Base-by-base conservation (phyloP, 305 asterid species). In the Solanum aculeatissimum region DNA sequence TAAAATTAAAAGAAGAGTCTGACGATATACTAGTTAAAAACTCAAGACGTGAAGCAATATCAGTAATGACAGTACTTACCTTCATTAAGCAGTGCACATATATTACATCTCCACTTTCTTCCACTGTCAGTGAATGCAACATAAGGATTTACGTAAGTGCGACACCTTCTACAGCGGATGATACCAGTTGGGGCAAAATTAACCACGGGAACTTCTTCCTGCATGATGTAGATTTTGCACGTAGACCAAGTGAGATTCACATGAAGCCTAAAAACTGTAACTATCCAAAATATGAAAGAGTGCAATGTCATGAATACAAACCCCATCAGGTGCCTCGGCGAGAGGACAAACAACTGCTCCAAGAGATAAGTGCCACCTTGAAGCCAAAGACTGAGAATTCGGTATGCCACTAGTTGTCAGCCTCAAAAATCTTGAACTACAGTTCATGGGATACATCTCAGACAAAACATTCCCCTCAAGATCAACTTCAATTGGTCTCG, bases 291-390 rank as follows among this genome's bases (percentile, higher is more conserved):
- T 42, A 88, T 40, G 71, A 85, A 65, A 83, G 16, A 45, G 29
- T 40, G 78, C 62, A 6, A 71, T 14, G 80, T 83, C 62, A 60
- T 43, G 72, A 81, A 88, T 79, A 91, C 98, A 91, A 87, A 97
- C 98, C 95, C 97, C 98, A 86, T 84, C 88, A 86, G 98, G 97
- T 85, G 94, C 83, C 92, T 92, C 98, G 25, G 98, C 99, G 77
- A 97, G 93, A 90, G 99, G 99, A 86, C 98, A 95, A 83, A 97
- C 99, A 86, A 97, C 94, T 10, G 98, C 99, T 89, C 99, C 99
- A 82, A 97, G 89, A 86, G 98, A 94, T 86, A 97, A 89, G 88
- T 97, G 98, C 99, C 99, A 97, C 86, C 98, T 92, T 40, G 99
- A 97, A 72, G 97, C 92, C 93, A 97, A 87, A 71, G 99, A 95